phyloP scores from a whole-genome alignment of 2,329 filamentous ascomycete species.

The Sporothrix humicola region DNA sequence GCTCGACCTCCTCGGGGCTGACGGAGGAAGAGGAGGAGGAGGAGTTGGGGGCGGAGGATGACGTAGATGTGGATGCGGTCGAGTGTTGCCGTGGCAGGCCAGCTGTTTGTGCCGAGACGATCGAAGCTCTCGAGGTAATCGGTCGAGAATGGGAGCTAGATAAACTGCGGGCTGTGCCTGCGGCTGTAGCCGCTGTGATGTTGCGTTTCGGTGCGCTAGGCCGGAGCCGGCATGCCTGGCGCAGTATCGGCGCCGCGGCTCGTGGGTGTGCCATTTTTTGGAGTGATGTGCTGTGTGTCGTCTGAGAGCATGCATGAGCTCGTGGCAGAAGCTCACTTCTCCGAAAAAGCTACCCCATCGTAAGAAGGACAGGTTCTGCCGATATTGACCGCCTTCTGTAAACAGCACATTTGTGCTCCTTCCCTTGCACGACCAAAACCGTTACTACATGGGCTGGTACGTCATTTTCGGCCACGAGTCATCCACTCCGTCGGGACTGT shows the following conservation, averaged over 20 bases:
- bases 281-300: not conserved
- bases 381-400: conserved; percentile 26
- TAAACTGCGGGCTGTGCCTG: not conserved
- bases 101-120: not conserved
- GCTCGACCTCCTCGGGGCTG: conserved; percentile 85
- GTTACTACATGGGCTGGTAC: conserved; percentile 6
- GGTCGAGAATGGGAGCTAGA: not conserved
- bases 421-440: not conserved
- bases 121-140: not conserved
- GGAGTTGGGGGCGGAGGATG: conserved; percentile 17
- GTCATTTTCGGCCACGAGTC: conserved; percentile 22
- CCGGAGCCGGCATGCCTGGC: conserved; percentile 29
- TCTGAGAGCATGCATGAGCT: not conserved
- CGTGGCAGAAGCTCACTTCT: not conserved
- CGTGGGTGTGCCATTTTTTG: conserved; percentile 28
- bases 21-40: conserved; percentile 65
- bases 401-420: not conserved
- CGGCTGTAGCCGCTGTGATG: conserved; percentile 4
- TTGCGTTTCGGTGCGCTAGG: not conserved
- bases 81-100: conserved; percentile 11
- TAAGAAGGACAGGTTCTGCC: conserved; percentile 18
- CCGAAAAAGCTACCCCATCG: not conserved
- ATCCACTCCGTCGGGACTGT: conserved; percentile 26
- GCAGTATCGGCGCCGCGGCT: conserved; percentile 30
- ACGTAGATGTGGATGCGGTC: conserved; percentile 38